Evolutionary conservation across 2,329 filamentous ascomycete genomes (phyloP), one percentile per base, ranked within the genome.

Genomic region (Neopestalotiopsis sp.): DNA sequence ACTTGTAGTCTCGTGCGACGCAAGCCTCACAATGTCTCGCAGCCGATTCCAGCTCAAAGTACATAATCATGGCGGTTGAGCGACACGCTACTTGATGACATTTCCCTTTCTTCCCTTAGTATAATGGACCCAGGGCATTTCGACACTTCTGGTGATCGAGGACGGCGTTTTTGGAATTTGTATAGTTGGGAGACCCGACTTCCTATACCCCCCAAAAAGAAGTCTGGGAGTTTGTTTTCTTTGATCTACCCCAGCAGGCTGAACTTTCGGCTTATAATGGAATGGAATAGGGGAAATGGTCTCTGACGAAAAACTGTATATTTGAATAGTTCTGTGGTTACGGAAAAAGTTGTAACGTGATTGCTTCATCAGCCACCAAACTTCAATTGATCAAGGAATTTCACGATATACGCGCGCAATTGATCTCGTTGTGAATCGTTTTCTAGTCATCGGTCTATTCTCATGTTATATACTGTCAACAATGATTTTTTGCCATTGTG

Each of bases 191-290:
- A 64, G 30, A 24, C 24, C 28, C 34, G 52, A 52, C 57, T 64
- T 64, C 32, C 30, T 38, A 68, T 68, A 68, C 66, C 66, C 66
- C 20, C 56, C 34, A n/a, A 64, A 20, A n/a, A 57, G 12, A 12
- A 45, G 9, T 17, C 42, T 14, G 32, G 30, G 17, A n/a, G 59
- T 32, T 24, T 24, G 59, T 32, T 24, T 14, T 32, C n/a, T 34
- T 30, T 60, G 52, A 42, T 45, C 13, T 24, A 7, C n/a, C 45
- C 56, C 9, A 14, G 65, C 30, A 28, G 24, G 42, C 14, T 42
- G 14, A 60, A 17, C 7, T 24, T 28, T 14, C 20, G n/a, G 34
- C 20, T 14, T 30, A 52, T 45, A 20, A 42, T 59, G 52, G 65
- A 67, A 59, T 5, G 17, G 56, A 30, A 49, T 38, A 49, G 40